Percentiles rank a stretch among this genome's conserved stretches.
Evolutionary conservation across 169 alveolate species (phyloP).

Genomic region (Cryptosporidium muris): DNA sequence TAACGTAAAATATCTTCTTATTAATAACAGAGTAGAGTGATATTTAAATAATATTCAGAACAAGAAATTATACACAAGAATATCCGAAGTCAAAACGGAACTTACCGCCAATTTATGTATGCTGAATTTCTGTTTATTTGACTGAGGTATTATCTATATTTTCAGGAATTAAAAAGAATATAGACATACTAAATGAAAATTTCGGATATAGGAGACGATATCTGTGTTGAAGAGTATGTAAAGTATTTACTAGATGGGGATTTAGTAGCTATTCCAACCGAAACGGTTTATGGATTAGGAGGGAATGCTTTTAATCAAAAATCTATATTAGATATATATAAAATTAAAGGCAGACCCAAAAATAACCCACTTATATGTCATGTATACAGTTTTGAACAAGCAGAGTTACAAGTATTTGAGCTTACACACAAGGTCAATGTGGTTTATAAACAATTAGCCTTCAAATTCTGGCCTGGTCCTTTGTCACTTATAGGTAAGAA

Average conservation of each 20-base stretch:
- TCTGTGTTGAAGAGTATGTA: conserved; percentile 26
- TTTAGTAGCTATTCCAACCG: conserved; percentile 95
- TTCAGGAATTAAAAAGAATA: neutral
- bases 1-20: no score
- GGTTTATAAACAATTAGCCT: conserved; percentile 78
- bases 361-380: conserved; percentile 95
- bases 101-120: neutral
- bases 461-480: conserved; percentile 95
- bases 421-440: conserved; percentile 76
- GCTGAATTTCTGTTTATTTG: neutral
- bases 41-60: no score
- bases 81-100: neutral
- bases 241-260: conserved; percentile 77
- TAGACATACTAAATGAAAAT: neutral
- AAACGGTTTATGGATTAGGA: conserved; percentile 97
- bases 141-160: neutral
- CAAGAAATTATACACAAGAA: no score
- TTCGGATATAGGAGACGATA: neutral
- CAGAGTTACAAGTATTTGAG: conserved; percentile 81
- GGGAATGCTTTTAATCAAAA: conserved; percentile 91
- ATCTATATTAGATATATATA: conserved; percentile 87
- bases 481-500: conserved; percentile 89
- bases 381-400: conserved; percentile 83
- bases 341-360: conserved; percentile 91
- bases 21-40: no score